Conservation (phyloP, 164 flowering plant species). For the Akebia trifoliata region DNA sequence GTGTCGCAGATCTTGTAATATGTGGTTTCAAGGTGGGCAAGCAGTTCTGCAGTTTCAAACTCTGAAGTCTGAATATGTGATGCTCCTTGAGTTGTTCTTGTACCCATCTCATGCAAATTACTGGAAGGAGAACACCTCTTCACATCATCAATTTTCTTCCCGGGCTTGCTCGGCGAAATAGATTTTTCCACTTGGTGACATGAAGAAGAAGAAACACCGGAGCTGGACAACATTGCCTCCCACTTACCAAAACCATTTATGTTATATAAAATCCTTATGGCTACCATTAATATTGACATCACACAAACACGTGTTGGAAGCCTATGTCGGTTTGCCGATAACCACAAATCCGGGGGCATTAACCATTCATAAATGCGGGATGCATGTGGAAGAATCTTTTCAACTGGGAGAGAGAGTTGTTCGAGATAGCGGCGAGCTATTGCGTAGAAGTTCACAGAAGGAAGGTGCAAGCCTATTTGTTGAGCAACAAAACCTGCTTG, state of each 20-base stretch:
- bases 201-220: too few relatives aligned
- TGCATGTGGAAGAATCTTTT: slow-evolving; percentile 59
- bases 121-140: slow-evolving; percentile 4
- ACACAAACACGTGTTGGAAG: slow-evolving; percentile 77
- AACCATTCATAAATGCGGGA: slow-evolving; percentile 67
- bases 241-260: slow-evolving; percentile 72
- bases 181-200: too few relatives aligned
- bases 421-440: slow-evolving; percentile 64
- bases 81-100: slow-evolving; percentile 7
- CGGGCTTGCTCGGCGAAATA: neutral
- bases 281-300: slow-evolving; percentile 69
- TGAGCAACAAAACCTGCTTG: slow-evolving; percentile 63
- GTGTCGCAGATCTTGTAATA: slow-evolving; percentile 30
- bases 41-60: slow-evolving; percentile 37
- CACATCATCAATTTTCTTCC: neutral
- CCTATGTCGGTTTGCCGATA: slow-evolving; percentile 48
- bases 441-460: slow-evolving; percentile 74
- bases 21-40: slow-evolving; percentile 43
- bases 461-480: slow-evolving; percentile 59
- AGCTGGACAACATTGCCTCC: slow-evolving; percentile 45
- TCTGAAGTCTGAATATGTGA: slow-evolving; percentile 24
- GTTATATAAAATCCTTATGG: slow-evolving; percentile 66
- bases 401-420: slow-evolving; percentile 52
- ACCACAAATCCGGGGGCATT: slow-evolving; percentile 76
- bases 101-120: slow-evolving; percentile 6